Conservation (phyloP, 225 moss, liverwort and hornwort species). For the Lunularia cruciata region DNA sequence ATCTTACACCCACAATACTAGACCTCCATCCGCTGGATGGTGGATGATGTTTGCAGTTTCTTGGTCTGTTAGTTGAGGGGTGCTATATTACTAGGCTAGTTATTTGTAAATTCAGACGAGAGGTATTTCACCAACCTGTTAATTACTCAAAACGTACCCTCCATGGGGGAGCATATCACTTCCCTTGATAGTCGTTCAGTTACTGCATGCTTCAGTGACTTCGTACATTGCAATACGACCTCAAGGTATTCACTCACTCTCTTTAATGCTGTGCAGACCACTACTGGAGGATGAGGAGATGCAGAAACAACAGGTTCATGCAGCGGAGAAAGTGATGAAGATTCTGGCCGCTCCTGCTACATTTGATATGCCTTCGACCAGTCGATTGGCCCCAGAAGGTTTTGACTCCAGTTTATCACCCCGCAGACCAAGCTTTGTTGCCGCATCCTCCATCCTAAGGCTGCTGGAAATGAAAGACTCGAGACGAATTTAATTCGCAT, state of each 20-base stretch:
- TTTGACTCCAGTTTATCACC: neutral
- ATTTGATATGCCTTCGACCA: conserved; percentile 20
- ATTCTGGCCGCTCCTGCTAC: conserved; percentile 67
- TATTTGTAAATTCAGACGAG: too few relatives aligned
- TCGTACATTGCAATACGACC: neutral
- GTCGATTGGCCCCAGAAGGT: neutral
- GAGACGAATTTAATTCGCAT: too few relatives aligned
- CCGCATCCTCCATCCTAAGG: conserved; percentile 15
- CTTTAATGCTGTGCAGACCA: conserved; percentile 45
- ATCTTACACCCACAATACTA: too few relatives aligned
- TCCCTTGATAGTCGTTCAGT: neutral
- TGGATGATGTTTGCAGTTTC: too few relatives aligned
- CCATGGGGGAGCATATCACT: too few relatives aligned
- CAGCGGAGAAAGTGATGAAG: conserved; percentile 56
- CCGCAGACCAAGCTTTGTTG: conserved; percentile 14
- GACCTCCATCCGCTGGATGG: too few relatives aligned
- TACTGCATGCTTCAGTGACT: too few relatives aligned
- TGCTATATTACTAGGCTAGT: too few relatives aligned
- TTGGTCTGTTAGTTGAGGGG: too few relatives aligned
- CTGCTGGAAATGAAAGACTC: neutral
- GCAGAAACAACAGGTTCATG: conserved; percentile 50
- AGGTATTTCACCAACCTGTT: too few relatives aligned
- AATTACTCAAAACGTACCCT: too few relatives aligned
- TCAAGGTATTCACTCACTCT: neutral
- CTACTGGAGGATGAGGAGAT: conserved; percentile 53